Percentiles rank a stretch among this genome's conserved stretches.
phyloP scores from a whole-genome alignment of 2,329 filamentous ascomycete genomes.

The Cercospora sp. region DNA sequence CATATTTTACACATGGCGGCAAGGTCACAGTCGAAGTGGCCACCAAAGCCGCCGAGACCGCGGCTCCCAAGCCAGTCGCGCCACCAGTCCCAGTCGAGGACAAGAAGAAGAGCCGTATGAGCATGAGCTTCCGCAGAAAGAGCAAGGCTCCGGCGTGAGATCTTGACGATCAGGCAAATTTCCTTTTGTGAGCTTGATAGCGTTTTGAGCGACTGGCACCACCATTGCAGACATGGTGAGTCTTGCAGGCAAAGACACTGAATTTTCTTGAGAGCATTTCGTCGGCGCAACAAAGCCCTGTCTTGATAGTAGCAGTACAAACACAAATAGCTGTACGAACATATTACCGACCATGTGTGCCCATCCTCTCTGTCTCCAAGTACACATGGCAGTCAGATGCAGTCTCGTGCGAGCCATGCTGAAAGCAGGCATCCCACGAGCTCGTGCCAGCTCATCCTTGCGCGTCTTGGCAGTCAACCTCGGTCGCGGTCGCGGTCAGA shows the following conservation, averaged over 20 bases:
- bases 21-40: constrained; percentile 26
- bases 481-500: background rate
- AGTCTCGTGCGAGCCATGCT: background rate
- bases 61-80: constrained; percentile 2
- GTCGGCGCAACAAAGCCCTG: background rate
- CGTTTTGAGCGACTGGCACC: constrained; percentile 16
- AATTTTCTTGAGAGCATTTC: background rate
- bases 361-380: background rate
- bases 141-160: constrained; percentile 13
- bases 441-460: constrained; percentile 1
- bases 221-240: background rate
- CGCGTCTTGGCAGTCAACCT: constrained; percentile 1
- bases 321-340: background rate
- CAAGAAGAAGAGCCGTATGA: constrained; percentile 34
- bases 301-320: background rate
- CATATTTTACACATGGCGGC: constrained; percentile 35
- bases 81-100: constrained; percentile 6
- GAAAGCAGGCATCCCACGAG: constrained; percentile 8
- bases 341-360: background rate
- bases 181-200: constrained; percentile 15
- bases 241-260: background rate
- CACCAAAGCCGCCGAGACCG: constrained; percentile 9
- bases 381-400: background rate
- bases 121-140: constrained; percentile 31
- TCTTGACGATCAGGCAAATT: background rate